Conservation (phyloP, 495 filamentous ascomycete genomes). For the Aspergillus heteromorphus region DNA sequence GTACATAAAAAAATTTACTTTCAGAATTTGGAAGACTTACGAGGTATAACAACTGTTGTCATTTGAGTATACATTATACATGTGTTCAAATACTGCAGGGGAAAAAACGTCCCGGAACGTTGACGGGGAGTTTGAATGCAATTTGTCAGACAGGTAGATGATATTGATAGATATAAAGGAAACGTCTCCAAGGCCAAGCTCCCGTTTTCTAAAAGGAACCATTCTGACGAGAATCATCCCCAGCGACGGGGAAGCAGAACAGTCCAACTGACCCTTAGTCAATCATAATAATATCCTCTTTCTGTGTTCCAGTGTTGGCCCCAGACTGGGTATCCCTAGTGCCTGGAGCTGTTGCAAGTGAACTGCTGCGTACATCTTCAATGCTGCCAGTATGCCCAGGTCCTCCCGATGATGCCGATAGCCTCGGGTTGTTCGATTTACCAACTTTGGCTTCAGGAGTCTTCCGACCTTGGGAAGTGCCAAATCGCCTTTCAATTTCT, state of each 20-base stretch:
- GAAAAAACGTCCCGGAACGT: no score
- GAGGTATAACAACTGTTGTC: no score
- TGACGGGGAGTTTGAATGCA: background rate
- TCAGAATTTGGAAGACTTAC: no score
- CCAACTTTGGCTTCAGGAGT: background rate
- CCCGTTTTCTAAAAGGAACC: background rate
- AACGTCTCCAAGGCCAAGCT: background rate
- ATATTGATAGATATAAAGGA: background rate
- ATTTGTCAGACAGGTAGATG: background rate
- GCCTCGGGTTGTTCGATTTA: background rate
- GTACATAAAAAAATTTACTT: background rate
- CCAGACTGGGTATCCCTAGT: slow-evolving; percentile 12
- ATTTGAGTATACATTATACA: no score
- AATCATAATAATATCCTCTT: slow-evolving; percentile 36
- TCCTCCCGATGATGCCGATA: background rate
- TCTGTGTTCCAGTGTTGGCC: slow-evolving; percentile 4
- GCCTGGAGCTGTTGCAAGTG: background rate
- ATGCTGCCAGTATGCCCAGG: background rate
- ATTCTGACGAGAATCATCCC: background rate
- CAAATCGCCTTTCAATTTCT: slow-evolving; percentile 29
- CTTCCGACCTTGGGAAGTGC: background rate
- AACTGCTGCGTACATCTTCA: background rate
- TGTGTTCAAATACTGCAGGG: background rate
- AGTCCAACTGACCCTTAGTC: slow-evolving; percentile 18
- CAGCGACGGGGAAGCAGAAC: background rate